Conservation (phyloP, 1,139 yeast genomes). For the Arxiozyma bovina region DNA sequence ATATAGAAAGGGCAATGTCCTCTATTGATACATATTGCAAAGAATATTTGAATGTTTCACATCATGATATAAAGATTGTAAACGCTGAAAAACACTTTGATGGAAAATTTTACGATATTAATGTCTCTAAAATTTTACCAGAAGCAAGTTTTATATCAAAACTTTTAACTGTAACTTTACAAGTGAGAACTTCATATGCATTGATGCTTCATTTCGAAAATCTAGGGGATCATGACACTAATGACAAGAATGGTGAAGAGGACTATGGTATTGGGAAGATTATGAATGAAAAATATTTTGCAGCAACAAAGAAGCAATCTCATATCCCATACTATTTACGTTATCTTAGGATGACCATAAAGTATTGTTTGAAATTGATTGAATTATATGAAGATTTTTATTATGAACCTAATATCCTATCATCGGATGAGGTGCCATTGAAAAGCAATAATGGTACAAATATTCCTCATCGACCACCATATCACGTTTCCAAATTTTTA, state of each 20-base stretch:
- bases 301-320: neutral
- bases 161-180: conserved; percentile 17
- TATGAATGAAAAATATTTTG: neutral
- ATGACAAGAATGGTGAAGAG: neutral
- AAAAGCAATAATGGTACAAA: conserved; percentile 12
- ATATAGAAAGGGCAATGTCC: conserved; percentile 11
- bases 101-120: conserved; percentile 6
- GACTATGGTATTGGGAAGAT: conserved; percentile 5
- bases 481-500: conserved; percentile 18
- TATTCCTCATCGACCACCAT: conserved; percentile 16
- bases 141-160: conserved; percentile 17
- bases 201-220: conserved; percentile 26
- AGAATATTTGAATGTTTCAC: conserved; percentile 11
- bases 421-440: neutral
- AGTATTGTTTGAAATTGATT: conserved; percentile 13
- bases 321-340: conserved; percentile 17
- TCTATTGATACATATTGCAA: conserved; percentile 5
- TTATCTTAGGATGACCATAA: conserved; percentile 19
- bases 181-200: conserved; percentile 23
- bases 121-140: conserved; percentile 12
- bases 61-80: conserved; percentile 1
- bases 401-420: neutral
- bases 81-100: conserved; percentile 1
- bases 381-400: conserved; percentile 19
- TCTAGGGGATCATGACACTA: conserved; percentile 1